Evolutionary conservation across 2,329 filamentous ascomycete species (phyloP), one percentile per base, ranked within the genome.

Genomic region (Paramyrothecium roridum): DNA sequence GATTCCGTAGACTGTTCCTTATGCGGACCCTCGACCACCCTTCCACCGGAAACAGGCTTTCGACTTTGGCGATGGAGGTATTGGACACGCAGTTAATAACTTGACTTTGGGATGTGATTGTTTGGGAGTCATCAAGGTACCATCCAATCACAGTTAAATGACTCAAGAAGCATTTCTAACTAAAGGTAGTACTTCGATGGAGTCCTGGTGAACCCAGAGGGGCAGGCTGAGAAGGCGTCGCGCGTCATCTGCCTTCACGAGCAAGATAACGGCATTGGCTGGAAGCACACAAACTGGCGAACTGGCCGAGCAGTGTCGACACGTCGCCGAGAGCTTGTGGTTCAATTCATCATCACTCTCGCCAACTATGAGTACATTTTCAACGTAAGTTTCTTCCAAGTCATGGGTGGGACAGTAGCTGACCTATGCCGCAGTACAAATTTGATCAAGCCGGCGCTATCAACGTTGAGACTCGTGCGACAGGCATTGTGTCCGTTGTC

Each of bases 11-110:
- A 51, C 49, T 2, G 85, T 89, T 0, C 85, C 85, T 0, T 90
- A 90, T 60, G 85, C 76, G 3, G 87, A 90, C 61, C 84, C 84
- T 1, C 80, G 87, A 2, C 73, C 78, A 1, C 87, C 86, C 0
- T 89, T 83, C 65, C 84, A 87, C 52, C 80, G 86, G 46, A 90
- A 91, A 67, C 83, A 86, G 53, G 87, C 87, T 1, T 90, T 91
- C 62, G 87, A 90, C 61, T 82, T 90, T 57, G 88, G 88, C 8
- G 86, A 90, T 56, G 84, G 81, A 11, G 87, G 87, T 6, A 82
- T 84, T 22, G 88, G 88, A 2, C 79, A 83, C 50, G 83, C 80
- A 50, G 84, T 85, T 17, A 91, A 91, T 68, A 88, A 88, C 58
- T 77, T 91, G 3, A 75, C 78, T 17, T 76, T 90, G 0, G 87